These are phyloP conservation scores for Ogataea kodamae DNA, from an alignment of 805 yeast genomes.

Conservation along the genomic window DNA sequence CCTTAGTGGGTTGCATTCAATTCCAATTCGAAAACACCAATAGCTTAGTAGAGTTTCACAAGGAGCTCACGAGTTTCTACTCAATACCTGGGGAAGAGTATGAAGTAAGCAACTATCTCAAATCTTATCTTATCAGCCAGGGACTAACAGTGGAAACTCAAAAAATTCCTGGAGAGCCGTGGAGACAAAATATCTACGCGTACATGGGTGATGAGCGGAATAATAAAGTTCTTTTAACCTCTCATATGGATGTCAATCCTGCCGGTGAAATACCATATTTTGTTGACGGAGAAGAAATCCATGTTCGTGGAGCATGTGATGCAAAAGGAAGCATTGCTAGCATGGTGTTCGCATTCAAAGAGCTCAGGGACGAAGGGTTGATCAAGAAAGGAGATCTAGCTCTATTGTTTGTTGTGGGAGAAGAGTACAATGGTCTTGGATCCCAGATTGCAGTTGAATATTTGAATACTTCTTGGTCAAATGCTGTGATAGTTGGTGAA, in stretches of 20 bases:
- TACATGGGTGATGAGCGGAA: conserved; percentile 42
- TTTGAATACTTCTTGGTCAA: conserved; percentile 43
- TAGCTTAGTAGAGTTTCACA: conserved; percentile 7
- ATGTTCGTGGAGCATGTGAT: conserved; percentile 60
- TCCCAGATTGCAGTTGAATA: conserved; percentile 42
- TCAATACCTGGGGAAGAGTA: conserved; percentile 10
- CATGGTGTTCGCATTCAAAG: conserved; percentile 47
- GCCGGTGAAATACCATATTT: conserved; percentile 25
- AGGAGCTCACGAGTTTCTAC: conserved; percentile 6
- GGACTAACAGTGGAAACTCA: conserved; percentile 13
- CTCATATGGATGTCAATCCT: conserved; percentile 50
- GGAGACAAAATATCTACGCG: conserved; percentile 49
- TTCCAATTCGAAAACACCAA: too few relatives aligned
- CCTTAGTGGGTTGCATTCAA: too few relatives aligned
- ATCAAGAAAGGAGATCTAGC: conserved; percentile 51
- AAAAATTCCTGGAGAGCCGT: conserved; percentile 5
- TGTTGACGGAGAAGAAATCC: conserved; percentile 41
- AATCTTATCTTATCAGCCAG: conserved; percentile 3
- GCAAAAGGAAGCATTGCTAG: conserved; percentile 62
- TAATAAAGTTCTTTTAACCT: conserved; percentile 38
- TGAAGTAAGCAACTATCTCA: conserved; percentile 6
- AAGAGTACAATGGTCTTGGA: conserved; percentile 58
- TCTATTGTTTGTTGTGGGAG: conserved; percentile 58
- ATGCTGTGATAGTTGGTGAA: conserved; percentile 59
- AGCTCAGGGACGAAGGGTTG: conserved; percentile 34